These are phyloP conservation scores for Alnus glutinosa DNA, from an alignment of 306 rosid species.

Conservation along the genomic window DNA sequence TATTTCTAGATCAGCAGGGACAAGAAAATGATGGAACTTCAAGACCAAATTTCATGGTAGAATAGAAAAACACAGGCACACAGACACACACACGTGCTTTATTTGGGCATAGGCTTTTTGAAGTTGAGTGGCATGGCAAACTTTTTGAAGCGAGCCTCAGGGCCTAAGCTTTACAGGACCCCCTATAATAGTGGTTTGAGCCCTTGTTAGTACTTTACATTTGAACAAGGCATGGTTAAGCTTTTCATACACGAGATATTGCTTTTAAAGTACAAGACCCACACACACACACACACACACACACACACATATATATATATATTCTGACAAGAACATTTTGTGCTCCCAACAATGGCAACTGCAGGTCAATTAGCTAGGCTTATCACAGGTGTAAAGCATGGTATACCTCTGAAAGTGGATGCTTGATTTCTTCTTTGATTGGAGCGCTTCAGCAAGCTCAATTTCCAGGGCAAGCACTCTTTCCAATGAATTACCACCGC, in stretches of 20 bases:
- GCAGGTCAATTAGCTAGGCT: constrained; percentile 12
- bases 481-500: constrained; percentile 83
- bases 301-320: too few species aligned
- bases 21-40: too few species aligned
- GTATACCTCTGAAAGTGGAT: constrained; percentile 85
- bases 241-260: neutral
- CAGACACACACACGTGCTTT: too few species aligned
- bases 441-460: constrained; percentile 90
- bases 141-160: neutral
- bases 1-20: too few species aligned
- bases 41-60: too few species aligned
- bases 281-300: too few species aligned
- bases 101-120: too few species aligned
- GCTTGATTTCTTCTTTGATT: constrained; percentile 69
- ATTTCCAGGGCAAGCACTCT: constrained; percentile 93
- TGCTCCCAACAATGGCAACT: constrained; percentile 20
- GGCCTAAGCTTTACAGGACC: neutral
- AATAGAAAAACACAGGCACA: too few species aligned
- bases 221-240: too few species aligned
- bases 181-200: neutral
- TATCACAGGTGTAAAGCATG: constrained; percentile 18
- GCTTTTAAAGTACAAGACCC: neutral
- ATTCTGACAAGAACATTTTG: neutral
- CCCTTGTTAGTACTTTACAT: neutral
- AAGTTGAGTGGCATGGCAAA: constrained; percentile 1